These are phyloP conservation scores for Boletus tomentosulus DNA, from an alignment of 768 basidiomycete genomes.

Conservation along the genomic window DNA sequence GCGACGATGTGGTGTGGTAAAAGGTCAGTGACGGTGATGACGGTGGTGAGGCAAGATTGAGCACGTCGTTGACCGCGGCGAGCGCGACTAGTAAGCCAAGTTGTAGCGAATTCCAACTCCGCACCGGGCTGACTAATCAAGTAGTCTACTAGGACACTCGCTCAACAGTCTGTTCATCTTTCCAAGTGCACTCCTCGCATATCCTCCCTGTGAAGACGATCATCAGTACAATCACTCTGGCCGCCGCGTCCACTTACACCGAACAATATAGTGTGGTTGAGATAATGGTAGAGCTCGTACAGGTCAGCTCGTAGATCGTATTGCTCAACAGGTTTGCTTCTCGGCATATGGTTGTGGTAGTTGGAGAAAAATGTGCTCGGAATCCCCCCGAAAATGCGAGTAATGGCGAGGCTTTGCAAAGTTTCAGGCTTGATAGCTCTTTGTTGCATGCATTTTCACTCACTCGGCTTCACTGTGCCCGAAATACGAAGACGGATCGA, in stretches of 20 bases:
- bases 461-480: constrained; percentile 84
- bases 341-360: constrained; percentile 62
- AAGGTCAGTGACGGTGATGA: constrained; percentile 4
- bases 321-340: constrained; percentile 59
- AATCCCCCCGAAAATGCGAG: constrained; percentile 78
- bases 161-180: constrained; percentile 45
- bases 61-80: constrained; percentile 15
- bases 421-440: constrained; percentile 1
- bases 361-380: constrained; percentile 56
- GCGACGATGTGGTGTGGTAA: neutral
- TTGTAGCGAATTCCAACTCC: constrained; percentile 10
- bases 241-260: constrained; percentile 46
- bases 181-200: constrained; percentile 48
- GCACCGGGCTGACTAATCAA: constrained; percentile 14
- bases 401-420: constrained; percentile 59
- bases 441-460: constrained; percentile 21
- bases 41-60: constrained; percentile 15
- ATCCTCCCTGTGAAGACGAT: constrained; percentile 37
- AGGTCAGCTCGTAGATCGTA: constrained; percentile 61
- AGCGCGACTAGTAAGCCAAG: constrained; percentile 22
- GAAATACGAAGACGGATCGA: constrained; percentile 74
- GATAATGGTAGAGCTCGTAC: constrained; percentile 79
- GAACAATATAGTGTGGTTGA: constrained; percentile 78
- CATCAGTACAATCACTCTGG: neutral
- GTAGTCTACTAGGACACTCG: constrained; percentile 22